Evolutionary conservation across 1,284 basidiomycete genomes (phyloP).

Genomic region (Pterula multifida): DNA sequence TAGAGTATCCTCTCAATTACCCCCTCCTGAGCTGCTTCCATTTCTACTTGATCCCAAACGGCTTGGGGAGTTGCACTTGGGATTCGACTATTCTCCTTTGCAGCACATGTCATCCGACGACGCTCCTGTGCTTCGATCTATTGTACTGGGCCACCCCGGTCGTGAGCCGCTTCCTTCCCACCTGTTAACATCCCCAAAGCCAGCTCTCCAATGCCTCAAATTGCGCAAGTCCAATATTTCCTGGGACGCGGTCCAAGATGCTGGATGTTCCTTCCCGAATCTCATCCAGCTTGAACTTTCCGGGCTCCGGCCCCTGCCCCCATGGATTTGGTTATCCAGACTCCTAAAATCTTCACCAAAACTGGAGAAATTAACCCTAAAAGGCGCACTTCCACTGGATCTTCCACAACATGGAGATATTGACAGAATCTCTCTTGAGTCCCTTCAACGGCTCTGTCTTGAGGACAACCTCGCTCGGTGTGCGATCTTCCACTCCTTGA

Average conservation of each 20-base stretch:
- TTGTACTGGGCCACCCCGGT: not conserved
- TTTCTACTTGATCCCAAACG: not conserved
- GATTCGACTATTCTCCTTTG: not conserved
- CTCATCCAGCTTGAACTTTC: not conserved
- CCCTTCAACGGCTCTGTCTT: too few relatives aligned
- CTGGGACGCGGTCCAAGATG: not conserved
- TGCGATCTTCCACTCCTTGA: too few relatives aligned
- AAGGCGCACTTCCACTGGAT: too few relatives aligned
- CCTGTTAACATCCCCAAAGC: not conserved
- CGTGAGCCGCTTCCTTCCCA: not conserved
- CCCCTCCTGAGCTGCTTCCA: not conserved
- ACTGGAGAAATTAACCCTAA: too few relatives aligned
- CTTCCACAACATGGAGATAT: too few relatives aligned
- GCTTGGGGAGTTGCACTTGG: not conserved
- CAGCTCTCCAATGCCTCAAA: not conserved
- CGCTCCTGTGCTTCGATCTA: not conserved
- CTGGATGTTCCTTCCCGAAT: not conserved
- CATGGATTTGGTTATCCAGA: not conserved
- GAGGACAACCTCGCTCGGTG: too few relatives aligned
- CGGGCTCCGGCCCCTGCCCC: not conserved
- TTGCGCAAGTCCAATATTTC: not conserved
- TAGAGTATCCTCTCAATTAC: not conserved
- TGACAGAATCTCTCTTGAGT: too few relatives aligned
- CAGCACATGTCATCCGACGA: not conserved
- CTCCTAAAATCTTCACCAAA: not conserved